These are phyloP conservation scores for Trypanosoma brucei DNA, from an alignment of 208 protist species.

Conservation along the genomic window DNA sequence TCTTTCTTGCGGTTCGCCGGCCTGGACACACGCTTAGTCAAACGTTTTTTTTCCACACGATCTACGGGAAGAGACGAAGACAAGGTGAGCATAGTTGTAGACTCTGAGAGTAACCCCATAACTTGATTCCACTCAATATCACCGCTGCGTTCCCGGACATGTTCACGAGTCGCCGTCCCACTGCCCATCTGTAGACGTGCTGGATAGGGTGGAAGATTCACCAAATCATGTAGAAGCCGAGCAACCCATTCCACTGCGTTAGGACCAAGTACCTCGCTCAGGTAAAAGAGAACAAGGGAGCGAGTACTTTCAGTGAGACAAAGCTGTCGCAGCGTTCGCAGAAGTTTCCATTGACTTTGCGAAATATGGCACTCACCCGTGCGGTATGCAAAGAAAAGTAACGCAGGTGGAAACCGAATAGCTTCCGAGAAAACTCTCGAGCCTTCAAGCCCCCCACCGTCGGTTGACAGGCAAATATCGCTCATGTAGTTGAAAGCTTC, in stretches of 20 bases:
- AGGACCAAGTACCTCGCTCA: constrained; percentile 21
- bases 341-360: constrained; percentile 1
- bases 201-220: constrained; percentile 5
- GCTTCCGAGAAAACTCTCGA: constrained; percentile 7
- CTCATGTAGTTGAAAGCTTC: constrained; percentile 7
- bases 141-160: too few relatives aligned
- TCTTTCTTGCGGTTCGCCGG: background rate
- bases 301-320: constrained; percentile 4
- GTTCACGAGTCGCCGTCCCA: background rate
- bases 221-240: background rate
- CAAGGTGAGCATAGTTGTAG: too few relatives aligned
- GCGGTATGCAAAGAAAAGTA: constrained; percentile 14
- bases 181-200: background rate
- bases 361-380: constrained; percentile 1
- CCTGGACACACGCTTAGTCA: too few relatives aligned
- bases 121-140: too few relatives aligned
- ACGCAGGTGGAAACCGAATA: constrained; percentile 8
- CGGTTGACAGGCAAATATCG: constrained; percentile 1
- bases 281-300: constrained; percentile 20
- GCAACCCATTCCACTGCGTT: constrained; percentile 6
- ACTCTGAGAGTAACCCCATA: too few relatives aligned
- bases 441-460: background rate
- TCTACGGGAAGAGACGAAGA: too few relatives aligned
- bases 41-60: too few relatives aligned
- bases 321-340: constrained; percentile 7